These are phyloP conservation scores for Scenedesmus sp. DNA, from an alignment of 163 green algal genomes.

Conservation along the genomic window DNA sequence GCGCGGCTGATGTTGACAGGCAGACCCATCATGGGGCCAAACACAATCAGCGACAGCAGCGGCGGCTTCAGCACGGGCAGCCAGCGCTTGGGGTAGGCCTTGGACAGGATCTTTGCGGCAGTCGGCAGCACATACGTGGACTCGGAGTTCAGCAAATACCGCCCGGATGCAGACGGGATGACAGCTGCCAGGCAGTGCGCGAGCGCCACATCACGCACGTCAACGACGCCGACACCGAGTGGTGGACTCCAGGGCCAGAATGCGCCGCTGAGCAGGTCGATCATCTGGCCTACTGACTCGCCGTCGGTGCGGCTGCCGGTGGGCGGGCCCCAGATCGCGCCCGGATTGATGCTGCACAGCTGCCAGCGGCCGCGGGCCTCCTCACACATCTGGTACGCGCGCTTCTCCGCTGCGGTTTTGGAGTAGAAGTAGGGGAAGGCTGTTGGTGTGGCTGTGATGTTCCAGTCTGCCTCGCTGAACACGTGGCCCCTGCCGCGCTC, in stretches of 20 bases:
- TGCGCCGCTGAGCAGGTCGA: constrained; percentile 42
- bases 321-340: constrained; percentile 61
- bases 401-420: constrained; percentile 64
- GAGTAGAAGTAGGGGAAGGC: constrained; percentile 63
- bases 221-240: constrained; percentile 58
- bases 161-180: constrained; percentile 53
- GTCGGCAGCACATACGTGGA: constrained; percentile 37
- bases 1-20: constrained; percentile 29
- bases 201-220: constrained; percentile 70
- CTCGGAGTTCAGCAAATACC: constrained; percentile 56
- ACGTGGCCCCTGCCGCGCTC: constrained; percentile 59
- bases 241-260: constrained; percentile 50
- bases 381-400: constrained; percentile 56
- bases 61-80: constrained; percentile 46
- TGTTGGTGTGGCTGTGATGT: constrained; percentile 30
- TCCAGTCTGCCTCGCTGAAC: constrained; percentile 60
- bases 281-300: constrained; percentile 60
- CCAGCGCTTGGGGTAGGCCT: constrained; percentile 42
- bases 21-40: constrained; percentile 52
- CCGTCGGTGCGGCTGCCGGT: constrained; percentile 49
- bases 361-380: constrained; percentile 56
- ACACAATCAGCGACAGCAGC: constrained; percentile 19
- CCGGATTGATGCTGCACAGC: constrained; percentile 65
- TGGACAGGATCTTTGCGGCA: constrained; percentile 37
- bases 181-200: constrained; percentile 66